Conservation (phyloP, 768 basidiomycete species). For the Infundibulicybe gibba region DNA sequence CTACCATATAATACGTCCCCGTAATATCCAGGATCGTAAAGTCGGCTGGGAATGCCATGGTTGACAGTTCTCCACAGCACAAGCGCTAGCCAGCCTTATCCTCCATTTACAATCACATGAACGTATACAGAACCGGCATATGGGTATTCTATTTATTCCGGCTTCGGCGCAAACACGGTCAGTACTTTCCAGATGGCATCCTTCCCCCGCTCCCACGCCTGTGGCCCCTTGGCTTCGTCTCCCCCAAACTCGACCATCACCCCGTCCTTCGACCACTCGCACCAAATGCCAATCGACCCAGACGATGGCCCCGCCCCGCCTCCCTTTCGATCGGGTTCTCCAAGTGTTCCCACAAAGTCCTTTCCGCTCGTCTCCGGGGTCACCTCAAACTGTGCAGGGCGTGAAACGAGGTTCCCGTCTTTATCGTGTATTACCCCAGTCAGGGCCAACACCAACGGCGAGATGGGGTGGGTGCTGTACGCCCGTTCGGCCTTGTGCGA, state of each 20-base stretch:
- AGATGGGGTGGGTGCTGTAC: conserved; percentile 55
- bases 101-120: not conserved
- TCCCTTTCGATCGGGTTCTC: conserved; percentile 90
- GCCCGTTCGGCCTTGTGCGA: conserved; percentile 43
- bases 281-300: conserved; percentile 89
- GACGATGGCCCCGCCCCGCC: conserved; percentile 83
- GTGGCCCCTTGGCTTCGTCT: conserved; percentile 69
- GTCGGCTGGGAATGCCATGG: conserved; percentile 64
- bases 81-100: not conserved
- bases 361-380: conserved; percentile 59
- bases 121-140: not conserved
- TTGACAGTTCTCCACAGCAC: not conserved
- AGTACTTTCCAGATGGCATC: conserved; percentile 77
- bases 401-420: conserved; percentile 29
- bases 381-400: conserved; percentile 40
- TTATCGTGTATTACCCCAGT: conserved; percentile 25
- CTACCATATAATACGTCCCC: conserved; percentile 63
- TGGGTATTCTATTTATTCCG: not conserved
- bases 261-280: conserved; percentile 83
- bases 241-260: conserved; percentile 88
- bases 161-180: conserved; percentile 46
- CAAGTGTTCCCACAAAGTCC: conserved; percentile 69
- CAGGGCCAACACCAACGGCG: conserved; percentile 49
- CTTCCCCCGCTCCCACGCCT: conserved; percentile 86
- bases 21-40: conserved; percentile 58